Percentiles rank a stretch among this genome's conserved stretches.
Conservation (phyloP, 495 filamentous ascomycete species). For the Penicillium coprophilum region DNA sequence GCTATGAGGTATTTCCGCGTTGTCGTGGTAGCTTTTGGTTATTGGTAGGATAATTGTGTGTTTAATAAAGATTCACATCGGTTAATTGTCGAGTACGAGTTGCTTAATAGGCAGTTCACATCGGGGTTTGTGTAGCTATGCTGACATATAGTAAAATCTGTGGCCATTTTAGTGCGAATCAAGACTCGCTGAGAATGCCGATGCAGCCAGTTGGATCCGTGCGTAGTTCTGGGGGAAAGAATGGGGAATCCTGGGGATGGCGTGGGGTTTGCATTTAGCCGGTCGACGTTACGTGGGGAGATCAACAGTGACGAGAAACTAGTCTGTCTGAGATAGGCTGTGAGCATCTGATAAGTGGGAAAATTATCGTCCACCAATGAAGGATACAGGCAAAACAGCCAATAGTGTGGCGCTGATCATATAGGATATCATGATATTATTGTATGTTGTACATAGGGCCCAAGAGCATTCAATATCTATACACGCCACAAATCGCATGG, state of each 20-base stretch:
- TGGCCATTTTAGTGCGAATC: neutral
- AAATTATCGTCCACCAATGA: conserved; percentile 20
- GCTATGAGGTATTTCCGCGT: neutral
- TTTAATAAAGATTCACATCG: neutral
- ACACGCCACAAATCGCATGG: neutral
- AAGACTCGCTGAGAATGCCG: conserved; percentile 9
- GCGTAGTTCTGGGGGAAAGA: neutral
- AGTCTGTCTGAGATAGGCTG: neutral
- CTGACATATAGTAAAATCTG: neutral
- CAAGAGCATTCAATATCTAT: conserved; percentile 5
- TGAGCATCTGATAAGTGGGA: conserved; percentile 11
- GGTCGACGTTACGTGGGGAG: conserved; percentile 6
- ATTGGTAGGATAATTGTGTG: neutral
- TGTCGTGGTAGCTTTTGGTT: neutral
- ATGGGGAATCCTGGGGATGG: neutral
- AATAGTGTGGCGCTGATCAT: neutral
- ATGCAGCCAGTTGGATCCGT: conserved; percentile 6
- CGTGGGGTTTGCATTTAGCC: conserved; percentile 10
- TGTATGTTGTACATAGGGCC: conserved; percentile 16
- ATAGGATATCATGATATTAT: conserved; percentile 6
- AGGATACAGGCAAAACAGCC: neutral
- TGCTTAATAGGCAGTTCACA: neutral
- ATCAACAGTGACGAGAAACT: neutral
- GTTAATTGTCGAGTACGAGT: neutral
- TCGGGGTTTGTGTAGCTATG: neutral